Evolutionary conservation across 2,329 filamentous ascomycete species (phyloP), one percentile per base, ranked within the genome.

Genomic region (Hymenoscyphus linearis): DNA sequence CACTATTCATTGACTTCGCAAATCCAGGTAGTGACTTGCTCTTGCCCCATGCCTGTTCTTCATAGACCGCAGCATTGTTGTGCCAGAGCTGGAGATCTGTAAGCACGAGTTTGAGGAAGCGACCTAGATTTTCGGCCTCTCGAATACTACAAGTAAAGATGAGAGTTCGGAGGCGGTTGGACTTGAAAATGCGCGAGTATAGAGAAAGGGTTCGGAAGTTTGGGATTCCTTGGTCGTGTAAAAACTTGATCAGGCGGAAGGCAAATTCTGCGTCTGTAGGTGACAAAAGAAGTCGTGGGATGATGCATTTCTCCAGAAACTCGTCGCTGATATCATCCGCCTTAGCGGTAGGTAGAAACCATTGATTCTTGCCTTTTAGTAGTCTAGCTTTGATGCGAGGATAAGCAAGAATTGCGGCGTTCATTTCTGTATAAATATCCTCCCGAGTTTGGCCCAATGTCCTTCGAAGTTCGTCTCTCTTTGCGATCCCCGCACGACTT

Each of bases 111-210:
- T 88, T 91, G 59, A 99, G 77, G 74, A 99, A 98, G 26, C 90
- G 89, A 13, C 92, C 95, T n/a, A 99, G 79, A 67, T 96, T 91
- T 73, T 96, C 91, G 0, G 92, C 91, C 75, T 99, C 96, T 60
- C 91, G 88, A 26, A 93, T 88, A 0, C 93, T 96, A 72, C 90
- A 96, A 55, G 89, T 86, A 73, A 96, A 97, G 60, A 99, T 91
- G 57, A 97, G 82, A 9, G 88, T 83, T 1, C 90, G 86, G 18
- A 98, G 79, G 61, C 90, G 83, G 70, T 96, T 91, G 61, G 92
- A 85, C 68, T 86, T 87, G 76, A 99, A 96, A 0, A 99, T 80
- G 16, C 89, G 85, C 65, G 93, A 89, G 68, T 96, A 88, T 1
- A 99, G 78, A 34, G 89, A 87, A 76, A 93, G 86, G 16, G 95